Evolutionary conservation across 1,139 yeast species (phyloP).

Genomic region (Zygosaccharomyces sapae): DNA sequence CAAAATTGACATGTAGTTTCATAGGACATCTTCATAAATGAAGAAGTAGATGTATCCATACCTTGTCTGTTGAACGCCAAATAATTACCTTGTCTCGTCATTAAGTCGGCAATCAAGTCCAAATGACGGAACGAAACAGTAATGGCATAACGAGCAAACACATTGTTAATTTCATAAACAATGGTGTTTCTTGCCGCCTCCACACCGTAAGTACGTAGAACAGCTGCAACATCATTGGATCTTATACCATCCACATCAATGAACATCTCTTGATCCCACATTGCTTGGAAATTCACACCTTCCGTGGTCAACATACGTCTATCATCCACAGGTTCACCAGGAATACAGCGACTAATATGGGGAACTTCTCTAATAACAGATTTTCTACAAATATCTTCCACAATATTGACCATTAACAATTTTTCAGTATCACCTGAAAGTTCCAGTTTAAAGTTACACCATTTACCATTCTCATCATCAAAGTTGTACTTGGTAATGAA

Average conservation of each 20-base stretch:
- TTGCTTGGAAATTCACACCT: conserved; percentile 94
- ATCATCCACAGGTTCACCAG: conserved; percentile 67
- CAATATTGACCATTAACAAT: conserved; percentile 93
- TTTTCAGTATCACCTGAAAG: conserved; percentile 85
- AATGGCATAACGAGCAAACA: conserved; percentile 95
- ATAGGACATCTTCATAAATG: conserved; percentile 98
- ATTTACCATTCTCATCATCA: conserved; percentile 81
- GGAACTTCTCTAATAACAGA: conserved; percentile 94
- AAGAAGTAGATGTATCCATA: conserved; percentile 89
- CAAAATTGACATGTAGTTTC: conserved; percentile 97
- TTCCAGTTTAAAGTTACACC: conserved; percentile 89
- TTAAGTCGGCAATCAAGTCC: conserved; percentile 96
- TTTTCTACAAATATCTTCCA: conserved; percentile 84
- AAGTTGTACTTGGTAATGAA: conserved; percentile 78
- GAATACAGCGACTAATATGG: conserved; percentile 86
- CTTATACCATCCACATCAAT: conserved; percentile 82
- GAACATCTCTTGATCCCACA: conserved; percentile 97
- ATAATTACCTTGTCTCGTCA: conserved; percentile 98
- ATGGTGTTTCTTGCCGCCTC: conserved; percentile 98
- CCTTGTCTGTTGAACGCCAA: conserved; percentile 98
- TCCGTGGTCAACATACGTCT: conserved; percentile 84
- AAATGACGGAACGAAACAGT: conserved; percentile 90
- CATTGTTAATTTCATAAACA: conserved; percentile 92
- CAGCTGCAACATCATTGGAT: conserved; percentile 91
- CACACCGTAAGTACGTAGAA: conserved; percentile 89